Conservation (phyloP, 192 early-diverging fungal genomes). For the Entophlyctis luteolus region DNA sequence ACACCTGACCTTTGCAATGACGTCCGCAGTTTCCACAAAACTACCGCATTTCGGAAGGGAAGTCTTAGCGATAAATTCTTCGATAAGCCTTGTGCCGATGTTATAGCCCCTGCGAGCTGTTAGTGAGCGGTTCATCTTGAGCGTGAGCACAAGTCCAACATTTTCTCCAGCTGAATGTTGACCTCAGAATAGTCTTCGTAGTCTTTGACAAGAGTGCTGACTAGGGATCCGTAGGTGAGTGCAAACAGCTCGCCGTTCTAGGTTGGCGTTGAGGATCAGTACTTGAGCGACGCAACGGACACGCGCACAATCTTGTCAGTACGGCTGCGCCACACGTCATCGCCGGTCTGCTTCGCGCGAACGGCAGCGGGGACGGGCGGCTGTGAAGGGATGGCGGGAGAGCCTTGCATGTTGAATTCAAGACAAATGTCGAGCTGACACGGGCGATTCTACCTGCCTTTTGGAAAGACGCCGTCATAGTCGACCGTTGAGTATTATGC, state of each 20-base stretch:
- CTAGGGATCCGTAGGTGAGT: slow-evolving; percentile 95
- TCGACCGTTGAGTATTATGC: no score
- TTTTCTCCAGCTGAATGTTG: slow-evolving; percentile 96
- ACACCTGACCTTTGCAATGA: slow-evolving; percentile 79
- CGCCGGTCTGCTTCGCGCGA: slow-evolving; percentile 51
- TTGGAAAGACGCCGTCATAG: no score
- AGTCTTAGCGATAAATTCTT: slow-evolving; percentile 89
- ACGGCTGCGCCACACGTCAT: slow-evolving; percentile 92
- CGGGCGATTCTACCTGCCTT: no score
- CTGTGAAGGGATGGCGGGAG: not conserved
- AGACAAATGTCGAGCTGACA: no score
- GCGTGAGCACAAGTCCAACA: no score
- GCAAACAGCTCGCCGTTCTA: slow-evolving; percentile 92
- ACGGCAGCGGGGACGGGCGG: not conserved
- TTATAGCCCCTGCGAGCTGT: slow-evolving; percentile 80
- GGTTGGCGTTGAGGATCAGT: no score
- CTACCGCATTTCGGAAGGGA: slow-evolving; percentile 77
- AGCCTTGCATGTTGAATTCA: slow-evolving; percentile 12
- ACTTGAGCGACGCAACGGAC: not conserved
- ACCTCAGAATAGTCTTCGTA: slow-evolving; percentile 86
- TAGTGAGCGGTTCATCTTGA: not conserved
- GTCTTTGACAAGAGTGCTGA: slow-evolving; percentile 90
- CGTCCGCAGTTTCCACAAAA: slow-evolving; percentile 88
- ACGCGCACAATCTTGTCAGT: slow-evolving; percentile 88
- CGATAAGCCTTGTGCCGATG: slow-evolving; percentile 90